Evolutionary conservation across 768 basidiomycete species (phyloP).

Genomic region (Tulasnella sp.): DNA sequence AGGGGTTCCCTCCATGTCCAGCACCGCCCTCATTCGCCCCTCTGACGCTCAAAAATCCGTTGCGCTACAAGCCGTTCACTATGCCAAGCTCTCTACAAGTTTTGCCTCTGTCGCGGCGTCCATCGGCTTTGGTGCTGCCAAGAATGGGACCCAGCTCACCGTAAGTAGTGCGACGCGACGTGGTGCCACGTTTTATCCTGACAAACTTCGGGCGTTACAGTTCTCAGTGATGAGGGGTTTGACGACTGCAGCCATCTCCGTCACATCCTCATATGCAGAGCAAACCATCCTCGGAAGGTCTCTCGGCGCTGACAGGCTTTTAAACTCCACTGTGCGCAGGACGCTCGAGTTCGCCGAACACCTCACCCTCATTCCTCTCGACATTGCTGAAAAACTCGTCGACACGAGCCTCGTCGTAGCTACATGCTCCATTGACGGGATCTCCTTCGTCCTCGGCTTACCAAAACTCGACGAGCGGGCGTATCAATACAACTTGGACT

Average conservation of each 20-base stretch:
- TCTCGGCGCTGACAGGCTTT: conserved; percentile 45
- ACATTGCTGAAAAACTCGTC: conserved; percentile 65
- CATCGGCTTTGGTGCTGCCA: conserved; percentile 58
- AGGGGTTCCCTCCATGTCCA: too few relatives aligned
- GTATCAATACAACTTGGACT: background rate
- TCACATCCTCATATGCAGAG: conserved; percentile 53
- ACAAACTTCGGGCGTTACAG: conserved; percentile 28
- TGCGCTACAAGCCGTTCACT: conserved; percentile 5
- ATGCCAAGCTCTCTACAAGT: conserved; percentile 33
- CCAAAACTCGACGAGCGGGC: background rate
- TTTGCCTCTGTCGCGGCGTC: conserved; percentile 52
- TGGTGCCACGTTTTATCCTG: conserved; percentile 10
- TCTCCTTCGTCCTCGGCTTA: conserved; percentile 64
- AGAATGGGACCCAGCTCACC: conserved; percentile 55
- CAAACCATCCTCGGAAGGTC: conserved; percentile 54
- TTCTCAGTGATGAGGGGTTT: conserved; percentile 59
- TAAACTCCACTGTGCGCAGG: conserved; percentile 48
- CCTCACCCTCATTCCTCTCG: conserved; percentile 62
- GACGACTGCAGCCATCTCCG: conserved; percentile 45
- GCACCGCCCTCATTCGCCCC: background rate
- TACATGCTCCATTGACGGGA: conserved; percentile 65
- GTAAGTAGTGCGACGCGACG: conserved; percentile 33
- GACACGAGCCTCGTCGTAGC: conserved; percentile 65
- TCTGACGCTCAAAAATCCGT: background rate
- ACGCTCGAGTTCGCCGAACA: conserved; percentile 59